Evolutionary conservation across 768 basidiomycete species (phyloP).

Genomic region (Macrolepiota dolichaula): DNA sequence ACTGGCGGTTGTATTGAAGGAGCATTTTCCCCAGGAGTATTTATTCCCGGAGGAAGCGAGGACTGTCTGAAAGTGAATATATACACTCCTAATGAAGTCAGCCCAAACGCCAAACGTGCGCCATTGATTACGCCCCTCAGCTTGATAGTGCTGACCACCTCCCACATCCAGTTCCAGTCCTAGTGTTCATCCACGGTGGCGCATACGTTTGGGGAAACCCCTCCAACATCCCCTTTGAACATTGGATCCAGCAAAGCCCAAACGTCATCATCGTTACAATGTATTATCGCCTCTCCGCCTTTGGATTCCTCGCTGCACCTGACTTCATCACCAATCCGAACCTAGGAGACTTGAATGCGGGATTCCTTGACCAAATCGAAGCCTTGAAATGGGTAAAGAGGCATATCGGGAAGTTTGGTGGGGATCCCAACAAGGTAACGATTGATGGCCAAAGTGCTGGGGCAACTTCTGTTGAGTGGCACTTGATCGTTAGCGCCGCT

Average conservation of each 20-base stretch:
- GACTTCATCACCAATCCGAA: conserved; percentile 33
- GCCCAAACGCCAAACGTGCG: conserved; percentile 44
- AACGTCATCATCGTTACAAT: conserved; percentile 63
- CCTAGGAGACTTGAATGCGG: conserved; percentile 49
- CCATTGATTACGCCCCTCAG: background rate
- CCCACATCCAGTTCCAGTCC: conserved; percentile 35
- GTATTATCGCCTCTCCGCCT: conserved; percentile 60
- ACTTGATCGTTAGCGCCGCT: conserved; percentile 41
- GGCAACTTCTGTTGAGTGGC: conserved; percentile 51
- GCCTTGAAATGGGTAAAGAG: conserved; percentile 63
- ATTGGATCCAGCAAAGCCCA: conserved; percentile 61
- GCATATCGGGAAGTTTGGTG: conserved; percentile 62
- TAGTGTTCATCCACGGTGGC: conserved; percentile 50
- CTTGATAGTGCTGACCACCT: background rate
- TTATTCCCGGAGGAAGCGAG: conserved; percentile 62
- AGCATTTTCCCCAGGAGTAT: conserved; percentile 37
- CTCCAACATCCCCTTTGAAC: conserved; percentile 61
- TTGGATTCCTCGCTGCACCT: conserved; percentile 59
- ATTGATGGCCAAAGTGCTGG: conserved; percentile 64
- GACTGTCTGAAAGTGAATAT: conserved; percentile 69
- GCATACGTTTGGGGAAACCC: conserved; percentile 62
- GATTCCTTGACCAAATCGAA: conserved; percentile 57
- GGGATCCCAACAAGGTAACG: conserved; percentile 53
- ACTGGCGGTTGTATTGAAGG: conserved; percentile 63
- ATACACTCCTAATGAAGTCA: conserved; percentile 50